Evolutionary conservation across 2,329 filamentous ascomycete genomes (phyloP).

Genomic region (Calonectria honghensis): DNA sequence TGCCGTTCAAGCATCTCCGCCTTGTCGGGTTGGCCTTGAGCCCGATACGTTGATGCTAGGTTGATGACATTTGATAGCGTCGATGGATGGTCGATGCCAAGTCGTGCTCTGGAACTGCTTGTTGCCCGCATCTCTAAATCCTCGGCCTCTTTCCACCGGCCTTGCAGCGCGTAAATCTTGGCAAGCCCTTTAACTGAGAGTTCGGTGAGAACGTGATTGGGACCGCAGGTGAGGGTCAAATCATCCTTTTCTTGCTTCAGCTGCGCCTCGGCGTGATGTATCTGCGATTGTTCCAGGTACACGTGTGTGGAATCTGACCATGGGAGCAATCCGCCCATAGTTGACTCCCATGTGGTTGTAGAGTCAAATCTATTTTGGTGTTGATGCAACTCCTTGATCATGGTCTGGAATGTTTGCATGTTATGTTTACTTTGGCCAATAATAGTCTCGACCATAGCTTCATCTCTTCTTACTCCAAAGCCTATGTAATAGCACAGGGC

Average conservation of each 20-base stretch:
- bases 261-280: not conserved
- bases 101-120: not conserved
- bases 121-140: not conserved
- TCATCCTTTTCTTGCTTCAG: slow-evolving; percentile 11
- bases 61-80: not conserved
- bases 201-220: not conserved
- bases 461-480: slow-evolving; percentile 3
- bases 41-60: not conserved
- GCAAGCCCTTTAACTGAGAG: not conserved
- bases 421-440: slow-evolving; percentile 4
- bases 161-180: not conserved
- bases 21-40: not conserved
- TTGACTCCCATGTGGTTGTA: not conserved
- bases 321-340: not conserved
- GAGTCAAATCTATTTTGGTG: not conserved
- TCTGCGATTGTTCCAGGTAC: slow-evolving; percentile 1
- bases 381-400: not conserved
- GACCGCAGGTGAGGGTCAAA: not conserved
- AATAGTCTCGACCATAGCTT: slow-evolving; percentile 3
- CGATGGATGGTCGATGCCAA: not conserved
- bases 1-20: slow-evolving; percentile 16
- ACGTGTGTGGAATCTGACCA: not conserved
- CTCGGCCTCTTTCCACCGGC: not conserved
- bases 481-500: slow-evolving; percentile 1
- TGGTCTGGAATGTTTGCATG: not conserved